Conservation (phyloP, 2,329 filamentous ascomycete species). For the Claviceps sp. region DNA sequence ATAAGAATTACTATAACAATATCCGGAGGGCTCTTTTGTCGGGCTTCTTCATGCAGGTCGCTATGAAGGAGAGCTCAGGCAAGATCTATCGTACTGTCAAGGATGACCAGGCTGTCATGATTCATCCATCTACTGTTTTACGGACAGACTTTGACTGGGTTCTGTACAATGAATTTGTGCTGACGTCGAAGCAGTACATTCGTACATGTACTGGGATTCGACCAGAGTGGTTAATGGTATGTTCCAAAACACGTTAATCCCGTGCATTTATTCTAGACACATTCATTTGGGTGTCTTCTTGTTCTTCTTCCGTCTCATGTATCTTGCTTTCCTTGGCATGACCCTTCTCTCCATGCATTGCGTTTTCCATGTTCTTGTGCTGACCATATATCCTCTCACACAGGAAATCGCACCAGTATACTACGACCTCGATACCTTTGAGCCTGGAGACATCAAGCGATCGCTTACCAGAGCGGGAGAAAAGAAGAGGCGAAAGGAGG, state of each 20-base stretch:
- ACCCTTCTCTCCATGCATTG: neutral
- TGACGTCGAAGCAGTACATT: conserved; percentile 97
- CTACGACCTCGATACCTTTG: conserved; percentile 74
- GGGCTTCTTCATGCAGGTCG: conserved; percentile 99
- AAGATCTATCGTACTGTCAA: conserved; percentile 95
- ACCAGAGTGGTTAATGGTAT: conserved; percentile 85
- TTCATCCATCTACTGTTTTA: conserved; percentile 88
- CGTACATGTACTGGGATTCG: conserved; percentile 83
- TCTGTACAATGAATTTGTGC: conserved; percentile 94
- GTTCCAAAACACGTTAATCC: conserved; percentile 13
- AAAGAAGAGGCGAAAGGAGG: conserved; percentile 46
- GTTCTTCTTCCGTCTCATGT: neutral
- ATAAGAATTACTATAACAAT: conserved; percentile 97
- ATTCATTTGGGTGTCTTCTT: neutral
- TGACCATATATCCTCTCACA: neutral
- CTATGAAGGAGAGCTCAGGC: conserved; percentile 76
- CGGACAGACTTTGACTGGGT: conserved; percentile 90
- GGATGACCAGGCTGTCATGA: conserved; percentile 83
- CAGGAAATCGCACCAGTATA: conserved; percentile 89
- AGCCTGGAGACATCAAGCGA: conserved; percentile 73
- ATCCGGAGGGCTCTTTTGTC: conserved; percentile 84
- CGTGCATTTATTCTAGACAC: too few species aligned
- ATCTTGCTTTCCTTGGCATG: neutral
- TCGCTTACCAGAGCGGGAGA: conserved; percentile 44
- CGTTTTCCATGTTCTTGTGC: neutral